Evolutionary conservation across 805 yeast species (phyloP), one percentile per base, ranked within the genome.

Genomic region (Spencermartinsiella europaea): DNA sequence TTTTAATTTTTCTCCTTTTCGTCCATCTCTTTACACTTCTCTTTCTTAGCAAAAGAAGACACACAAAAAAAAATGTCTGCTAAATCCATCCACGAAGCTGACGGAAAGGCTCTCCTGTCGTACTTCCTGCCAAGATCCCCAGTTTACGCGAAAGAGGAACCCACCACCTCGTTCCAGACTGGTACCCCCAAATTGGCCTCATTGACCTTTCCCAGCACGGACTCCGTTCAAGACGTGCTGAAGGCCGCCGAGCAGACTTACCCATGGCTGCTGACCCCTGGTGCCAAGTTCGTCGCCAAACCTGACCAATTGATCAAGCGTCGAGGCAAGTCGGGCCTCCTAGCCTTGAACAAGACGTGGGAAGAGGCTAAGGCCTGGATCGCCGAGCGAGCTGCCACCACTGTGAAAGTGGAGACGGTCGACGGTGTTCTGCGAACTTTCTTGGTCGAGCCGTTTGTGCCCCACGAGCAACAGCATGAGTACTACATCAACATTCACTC

Each of bases 401-500:
- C 58, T 34, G 66, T 71, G 55, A 49, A 59, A 45, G 74, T 70
- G 44, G 75, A 72, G 62, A 63, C 60, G 47, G 64, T 69, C 49
- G 57, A 53, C 39, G 75, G 75, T 35, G 54, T 56, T 37, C 62
- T 70, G 47, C 60, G 67, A 40, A 67, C 70, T 21, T 70, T 70
- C 59, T 54, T 70, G 43, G 73, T 70, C 40, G 75, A 70, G 63
- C 75, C 75, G n/a, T 70, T 70, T 51, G 74, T 70, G 33, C 71
- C 74, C 41, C 75, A 70, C 57, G 69, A 68, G 52, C 74, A 72
- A 60, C 48, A 66, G 53, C 67, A 66, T 54, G 75, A 70, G 60
- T 70, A 71, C 63, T 70, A 70, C 60, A 71, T 70, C 62, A 71
- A 71, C 63, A 70, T 70, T 58, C 69, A 71, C 68, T 71, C 75